A percentile compares a stretch with the other conserved stretches of the same genome.
Conservation (phyloP, 768 basidiomycete genomes). For the Serendipita vermifera region DNA sequence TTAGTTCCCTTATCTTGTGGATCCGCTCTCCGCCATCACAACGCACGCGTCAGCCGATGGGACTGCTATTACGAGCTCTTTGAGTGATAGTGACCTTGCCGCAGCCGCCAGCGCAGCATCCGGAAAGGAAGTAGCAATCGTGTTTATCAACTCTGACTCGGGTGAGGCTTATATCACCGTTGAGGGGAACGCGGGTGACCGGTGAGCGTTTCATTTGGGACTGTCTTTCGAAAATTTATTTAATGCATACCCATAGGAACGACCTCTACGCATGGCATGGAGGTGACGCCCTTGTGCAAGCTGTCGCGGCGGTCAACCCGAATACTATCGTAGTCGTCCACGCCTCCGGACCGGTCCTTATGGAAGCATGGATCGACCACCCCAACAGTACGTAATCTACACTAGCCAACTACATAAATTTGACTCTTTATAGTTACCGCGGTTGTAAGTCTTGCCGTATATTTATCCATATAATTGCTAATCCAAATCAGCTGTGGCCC, state of each 20-base stretch:
- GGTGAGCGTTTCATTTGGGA: conserved; percentile 15
- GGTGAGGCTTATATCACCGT: conserved; percentile 24
- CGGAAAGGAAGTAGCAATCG: conserved; percentile 30
- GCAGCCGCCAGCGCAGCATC: conserved; percentile 31
- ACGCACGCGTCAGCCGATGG: conserved; percentile 28
- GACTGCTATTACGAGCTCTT: conserved; percentile 32
- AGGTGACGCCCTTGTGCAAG: conserved; percentile 26
- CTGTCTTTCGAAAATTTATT: background rate
- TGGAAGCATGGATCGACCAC: conserved; percentile 16
- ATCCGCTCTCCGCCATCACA: conserved; percentile 19
- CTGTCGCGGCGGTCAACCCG: conserved; percentile 22
- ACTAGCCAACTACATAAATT: background rate
- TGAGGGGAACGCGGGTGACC: conserved; percentile 21
- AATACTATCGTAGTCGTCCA: conserved; percentile 20
- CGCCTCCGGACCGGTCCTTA: conserved; percentile 12
- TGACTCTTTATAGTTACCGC: conserved; percentile 21
- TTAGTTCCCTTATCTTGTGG: conserved; percentile 19
- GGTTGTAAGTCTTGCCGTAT: background rate
- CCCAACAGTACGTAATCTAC: conserved; percentile 12
- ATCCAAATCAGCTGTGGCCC: conserved; percentile 11
- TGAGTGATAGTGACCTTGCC: conserved; percentile 38
- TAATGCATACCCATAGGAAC: conserved; percentile 21
- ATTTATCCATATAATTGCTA: conserved; percentile 12
- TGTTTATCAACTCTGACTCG: conserved; percentile 22
- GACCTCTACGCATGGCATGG: conserved; percentile 25